A percentile compares a stretch with the other conserved stretches of the same genome.
Conservation (phyloP, 2,329 filamentous ascomycete species). For the Trichoderma pleuroti region DNA sequence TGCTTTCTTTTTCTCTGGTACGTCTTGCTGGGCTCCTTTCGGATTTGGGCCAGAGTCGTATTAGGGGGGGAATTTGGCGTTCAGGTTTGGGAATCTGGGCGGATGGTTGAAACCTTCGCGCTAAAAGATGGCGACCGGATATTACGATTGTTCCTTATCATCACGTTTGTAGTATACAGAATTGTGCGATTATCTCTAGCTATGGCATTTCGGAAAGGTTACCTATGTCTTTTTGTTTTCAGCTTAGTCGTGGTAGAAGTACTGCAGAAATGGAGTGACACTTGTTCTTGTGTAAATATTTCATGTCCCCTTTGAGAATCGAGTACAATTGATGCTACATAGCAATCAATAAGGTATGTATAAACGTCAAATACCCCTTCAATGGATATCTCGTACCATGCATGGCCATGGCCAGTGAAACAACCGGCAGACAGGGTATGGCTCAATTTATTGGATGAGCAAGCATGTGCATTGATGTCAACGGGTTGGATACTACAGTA, state of each 20-base stretch:
- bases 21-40: neutral
- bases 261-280: neutral
- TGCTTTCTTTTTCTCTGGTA: neutral
- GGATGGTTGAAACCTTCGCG: constrained; percentile 32
- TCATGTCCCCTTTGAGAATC: neutral
- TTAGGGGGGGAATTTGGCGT: constrained; percentile 24
- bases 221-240: neutral
- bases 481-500: neutral
- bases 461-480: neutral
- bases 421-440: neutral
- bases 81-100: constrained; percentile 28
- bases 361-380: neutral
- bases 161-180: constrained; percentile 29
- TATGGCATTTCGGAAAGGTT: constrained; percentile 19
- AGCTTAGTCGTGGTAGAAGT: neutral
- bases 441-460: neutral
- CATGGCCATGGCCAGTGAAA: neutral
- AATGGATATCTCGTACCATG: neutral
- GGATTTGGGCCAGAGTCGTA: constrained; percentile 4
- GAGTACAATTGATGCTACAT: neutral
- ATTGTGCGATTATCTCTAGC: constrained; percentile 25
- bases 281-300: neutral
- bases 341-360: neutral
- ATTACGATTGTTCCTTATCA: constrained; percentile 21
- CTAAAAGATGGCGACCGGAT: constrained; percentile 31